Evolutionary conservation across 208 protist genomes (phyloP).

Genomic region (Leishmania braziliensis): DNA sequence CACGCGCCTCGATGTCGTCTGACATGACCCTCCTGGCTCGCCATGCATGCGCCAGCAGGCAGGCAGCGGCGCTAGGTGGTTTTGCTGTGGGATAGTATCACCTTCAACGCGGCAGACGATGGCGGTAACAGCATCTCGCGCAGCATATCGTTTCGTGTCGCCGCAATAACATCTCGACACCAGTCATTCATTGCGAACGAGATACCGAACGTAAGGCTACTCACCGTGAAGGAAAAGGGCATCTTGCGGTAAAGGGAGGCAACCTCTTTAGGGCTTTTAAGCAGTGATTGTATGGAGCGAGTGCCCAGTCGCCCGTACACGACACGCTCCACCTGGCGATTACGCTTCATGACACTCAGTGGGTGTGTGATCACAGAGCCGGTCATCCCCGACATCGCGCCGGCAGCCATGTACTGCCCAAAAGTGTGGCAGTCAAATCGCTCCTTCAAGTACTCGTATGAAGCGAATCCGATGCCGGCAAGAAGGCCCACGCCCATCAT

Average conservation of each 20-base stretch:
- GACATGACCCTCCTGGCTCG: not conserved
- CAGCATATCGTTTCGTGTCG: slow-evolving; percentile 65
- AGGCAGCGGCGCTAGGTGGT: not conserved
- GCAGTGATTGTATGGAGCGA: slow-evolving; percentile 45
- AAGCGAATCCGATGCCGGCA: slow-evolving; percentile 90
- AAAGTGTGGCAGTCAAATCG: slow-evolving; percentile 65
- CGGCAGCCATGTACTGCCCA: slow-evolving; percentile 61
- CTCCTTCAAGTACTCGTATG: slow-evolving; percentile 88
- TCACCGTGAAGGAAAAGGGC: slow-evolving; percentile 71
- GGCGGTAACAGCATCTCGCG: slow-evolving; percentile 54
- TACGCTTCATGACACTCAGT: slow-evolving; percentile 83
- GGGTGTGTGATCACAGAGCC: slow-evolving; percentile 89
- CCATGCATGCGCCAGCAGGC: not conserved
- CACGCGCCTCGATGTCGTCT: not conserved
- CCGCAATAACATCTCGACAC: slow-evolving; percentile 62
- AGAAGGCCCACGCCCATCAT: slow-evolving; percentile 88
- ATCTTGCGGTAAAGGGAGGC: slow-evolving; percentile 73
- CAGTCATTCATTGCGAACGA: slow-evolving; percentile 84
- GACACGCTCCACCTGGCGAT: slow-evolving; percentile 74
- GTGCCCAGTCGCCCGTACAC: slow-evolving; percentile 44
- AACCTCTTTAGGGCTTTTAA: slow-evolving; percentile 46
- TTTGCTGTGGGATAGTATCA: not conserved
- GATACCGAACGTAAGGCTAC: slow-evolving; percentile 76
- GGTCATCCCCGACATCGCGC: slow-evolving; percentile 67
- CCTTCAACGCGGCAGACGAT: slow-evolving; percentile 4